These are phyloP conservation scores for Phlegmacium glaucopus DNA, from an alignment of 768 basidiomycete genomes.

Conservation along the genomic window DNA sequence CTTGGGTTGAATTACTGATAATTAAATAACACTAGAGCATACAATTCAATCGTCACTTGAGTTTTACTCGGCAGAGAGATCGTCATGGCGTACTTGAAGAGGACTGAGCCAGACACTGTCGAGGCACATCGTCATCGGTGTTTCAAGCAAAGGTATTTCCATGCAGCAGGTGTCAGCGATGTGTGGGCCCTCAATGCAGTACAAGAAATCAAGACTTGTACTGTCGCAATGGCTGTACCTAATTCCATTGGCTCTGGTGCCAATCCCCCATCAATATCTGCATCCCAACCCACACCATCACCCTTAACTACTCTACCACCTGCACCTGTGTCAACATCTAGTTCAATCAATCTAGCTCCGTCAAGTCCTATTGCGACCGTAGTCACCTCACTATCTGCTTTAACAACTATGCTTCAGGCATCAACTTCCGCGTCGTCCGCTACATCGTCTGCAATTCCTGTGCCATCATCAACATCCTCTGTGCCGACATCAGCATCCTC, in stretches of 20 bases:
- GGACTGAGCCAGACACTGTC: no score
- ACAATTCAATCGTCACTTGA: no score
- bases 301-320: conserved; percentile 1
- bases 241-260: conserved; percentile 2
- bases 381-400: conserved; percentile 5
- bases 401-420: conserved; percentile 14
- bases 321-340: conserved; percentile 7
- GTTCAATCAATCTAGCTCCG: conserved; percentile 10
- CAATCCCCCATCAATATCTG: conserved; percentile 10
- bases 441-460: no score
- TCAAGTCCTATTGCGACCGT: conserved; percentile 8
- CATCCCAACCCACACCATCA: conserved; percentile 9
- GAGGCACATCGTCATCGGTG: no score
- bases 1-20: no score
- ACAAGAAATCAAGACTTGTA: conserved; percentile 52
- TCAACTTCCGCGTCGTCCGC: conserved; percentile 4
- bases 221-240: conserved; percentile 26
- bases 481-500: background rate
- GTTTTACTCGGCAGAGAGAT: no score
- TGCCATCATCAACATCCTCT: no score
- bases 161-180: no score
- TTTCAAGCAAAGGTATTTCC: no score
- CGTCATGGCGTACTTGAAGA: no score
- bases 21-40: no score
- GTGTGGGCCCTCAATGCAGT: no score